Conservation (phyloP, 768 basidiomycete genomes). For the Leccinum arenicola region DNA sequence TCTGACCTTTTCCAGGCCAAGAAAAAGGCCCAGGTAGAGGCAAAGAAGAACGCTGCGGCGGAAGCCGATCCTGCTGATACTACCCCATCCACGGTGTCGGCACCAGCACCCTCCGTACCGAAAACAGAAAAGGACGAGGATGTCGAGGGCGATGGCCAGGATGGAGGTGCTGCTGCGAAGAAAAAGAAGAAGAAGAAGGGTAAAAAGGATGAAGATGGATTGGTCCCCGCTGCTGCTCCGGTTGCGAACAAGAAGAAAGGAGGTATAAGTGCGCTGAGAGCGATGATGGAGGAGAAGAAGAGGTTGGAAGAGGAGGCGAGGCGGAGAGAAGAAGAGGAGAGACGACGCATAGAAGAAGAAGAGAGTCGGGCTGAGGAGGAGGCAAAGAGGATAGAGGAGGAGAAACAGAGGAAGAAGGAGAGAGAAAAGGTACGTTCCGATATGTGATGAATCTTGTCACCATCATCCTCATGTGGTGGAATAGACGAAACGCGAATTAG, state of each 20-base stretch:
- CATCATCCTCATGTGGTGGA: neutral
- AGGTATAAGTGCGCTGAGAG: slow-evolving; percentile 80
- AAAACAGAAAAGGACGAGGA: slow-evolving; percentile 48
- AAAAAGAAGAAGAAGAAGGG: slow-evolving; percentile 85
- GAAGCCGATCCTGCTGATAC: slow-evolving; percentile 33
- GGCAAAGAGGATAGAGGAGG: slow-evolving; percentile 72
- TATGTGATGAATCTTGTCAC: neutral
- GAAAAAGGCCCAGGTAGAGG: slow-evolving; percentile 83
- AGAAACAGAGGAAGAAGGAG: slow-evolving; percentile 80
- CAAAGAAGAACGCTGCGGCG: slow-evolving; percentile 57
- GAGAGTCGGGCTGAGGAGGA: slow-evolving; percentile 78
- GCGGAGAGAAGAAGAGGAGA: slow-evolving; percentile 71
- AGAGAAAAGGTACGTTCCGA: slow-evolving; percentile 68
- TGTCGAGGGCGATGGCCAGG: slow-evolving; percentile 67
- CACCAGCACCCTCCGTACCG: slow-evolving; percentile 29
- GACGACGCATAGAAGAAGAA: slow-evolving; percentile 83
- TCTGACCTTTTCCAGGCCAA: slow-evolving; percentile 46
- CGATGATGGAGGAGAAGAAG: slow-evolving; percentile 91
- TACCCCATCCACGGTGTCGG: slow-evolving; percentile 2
- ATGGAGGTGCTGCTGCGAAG: slow-evolving; percentile 50
- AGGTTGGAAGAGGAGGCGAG: slow-evolving; percentile 82
- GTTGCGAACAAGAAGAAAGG: slow-evolving; percentile 66
- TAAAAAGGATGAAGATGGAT: slow-evolving; percentile 72
- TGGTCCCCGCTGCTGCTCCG: slow-evolving; percentile 39
- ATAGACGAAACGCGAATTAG: slow-evolving; percentile 83